Percentiles rank a stretch among this genome's conserved stretches.
phyloP scores from a whole-genome alignment of 2,329 filamentous ascomycete genomes.

The Phialocephala subalpina region DNA sequence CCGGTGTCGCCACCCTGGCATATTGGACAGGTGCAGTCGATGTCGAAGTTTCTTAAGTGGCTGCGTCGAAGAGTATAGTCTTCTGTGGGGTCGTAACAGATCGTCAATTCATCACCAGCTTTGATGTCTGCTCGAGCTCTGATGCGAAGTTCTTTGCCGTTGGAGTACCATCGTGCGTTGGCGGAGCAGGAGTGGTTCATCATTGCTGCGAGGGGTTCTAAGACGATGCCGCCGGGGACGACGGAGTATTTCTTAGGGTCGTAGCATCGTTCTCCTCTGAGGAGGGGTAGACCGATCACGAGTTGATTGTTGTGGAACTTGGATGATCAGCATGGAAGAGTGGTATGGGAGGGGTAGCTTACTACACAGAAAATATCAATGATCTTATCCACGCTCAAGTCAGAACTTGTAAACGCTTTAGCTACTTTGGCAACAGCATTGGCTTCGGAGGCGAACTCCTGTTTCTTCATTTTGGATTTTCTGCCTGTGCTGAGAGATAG shows the following conservation, averaged over 20 bases:
- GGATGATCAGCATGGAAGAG: too few species aligned
- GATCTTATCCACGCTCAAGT: conserved; percentile 2
- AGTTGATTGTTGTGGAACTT: conserved; percentile 13
- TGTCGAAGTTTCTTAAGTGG: not conserved
- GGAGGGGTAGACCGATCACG: not conserved
- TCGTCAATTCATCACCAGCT: conserved; percentile 47
- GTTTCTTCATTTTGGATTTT: conserved; percentile 10
- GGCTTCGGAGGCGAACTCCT: not conserved
- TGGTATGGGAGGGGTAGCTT: not conserved
- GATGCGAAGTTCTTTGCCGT: conserved; percentile 44
- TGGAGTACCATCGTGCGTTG: conserved; percentile 46
- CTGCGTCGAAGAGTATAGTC: not conserved
- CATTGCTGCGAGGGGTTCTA: conserved; percentile 3
- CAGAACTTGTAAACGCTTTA: not conserved
- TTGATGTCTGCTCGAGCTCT: conserved; percentile 43
- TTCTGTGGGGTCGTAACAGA: conserved; percentile 42
- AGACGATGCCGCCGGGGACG: not conserved
- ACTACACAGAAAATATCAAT: conserved; percentile 15
- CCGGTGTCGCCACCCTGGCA: not conserved
- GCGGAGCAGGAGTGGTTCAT: conserved; percentile 41
- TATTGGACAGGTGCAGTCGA: conserved; percentile 6
- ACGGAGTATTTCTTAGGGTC: conserved; percentile 9
- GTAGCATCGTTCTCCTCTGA: conserved; percentile 1
- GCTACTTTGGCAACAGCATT: not conserved
- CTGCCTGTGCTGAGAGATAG: not conserved